Evolutionary conservation across 768 basidiomycete species (phyloP).

Genomic region (Tremella yokohamensis): DNA sequence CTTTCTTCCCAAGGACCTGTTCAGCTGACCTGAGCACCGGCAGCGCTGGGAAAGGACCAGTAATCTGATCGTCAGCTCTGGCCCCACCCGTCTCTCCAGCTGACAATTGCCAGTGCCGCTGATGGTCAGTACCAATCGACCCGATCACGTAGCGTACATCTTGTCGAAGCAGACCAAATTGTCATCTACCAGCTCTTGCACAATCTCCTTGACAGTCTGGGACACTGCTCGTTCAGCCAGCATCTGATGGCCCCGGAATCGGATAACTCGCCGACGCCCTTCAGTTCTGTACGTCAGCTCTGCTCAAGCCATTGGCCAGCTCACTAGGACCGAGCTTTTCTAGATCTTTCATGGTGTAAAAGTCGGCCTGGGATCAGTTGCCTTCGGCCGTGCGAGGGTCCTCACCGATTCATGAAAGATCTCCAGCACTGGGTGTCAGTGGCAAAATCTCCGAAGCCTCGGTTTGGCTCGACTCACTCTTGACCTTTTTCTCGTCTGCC

Average conservation of each 20-base stretch:
- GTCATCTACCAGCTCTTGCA: conserved; percentile 82
- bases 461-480: conserved; percentile 48
- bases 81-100: conserved; percentile 32
- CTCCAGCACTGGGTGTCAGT: conserved; percentile 60
- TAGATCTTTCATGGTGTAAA: conserved; percentile 84
- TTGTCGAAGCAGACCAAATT: conserved; percentile 82
- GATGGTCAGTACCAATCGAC: conserved; percentile 6
- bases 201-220: conserved; percentile 85
- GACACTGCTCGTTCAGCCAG: conserved; percentile 56
- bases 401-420: conserved; percentile 87
- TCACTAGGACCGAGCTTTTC: conserved; percentile 61
- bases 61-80: conserved; percentile 63
- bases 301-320: conserved; percentile 11
- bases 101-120: conserved; percentile 83
- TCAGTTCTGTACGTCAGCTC: conserved; percentile 66
- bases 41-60: conserved; percentile 92
- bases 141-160: conserved; percentile 57
- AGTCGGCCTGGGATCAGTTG: conserved; percentile 64
- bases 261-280: conserved; percentile 69
- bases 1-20: background rate
- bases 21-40: conserved; percentile 64
- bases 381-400: background rate
- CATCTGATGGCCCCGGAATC: background rate
- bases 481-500: conserved; percentile 82
- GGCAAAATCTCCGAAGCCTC: background rate